These are phyloP conservation scores for Cicer judaicum DNA, from an alignment of 306 rosid genomes.

Conservation along the genomic window DNA sequence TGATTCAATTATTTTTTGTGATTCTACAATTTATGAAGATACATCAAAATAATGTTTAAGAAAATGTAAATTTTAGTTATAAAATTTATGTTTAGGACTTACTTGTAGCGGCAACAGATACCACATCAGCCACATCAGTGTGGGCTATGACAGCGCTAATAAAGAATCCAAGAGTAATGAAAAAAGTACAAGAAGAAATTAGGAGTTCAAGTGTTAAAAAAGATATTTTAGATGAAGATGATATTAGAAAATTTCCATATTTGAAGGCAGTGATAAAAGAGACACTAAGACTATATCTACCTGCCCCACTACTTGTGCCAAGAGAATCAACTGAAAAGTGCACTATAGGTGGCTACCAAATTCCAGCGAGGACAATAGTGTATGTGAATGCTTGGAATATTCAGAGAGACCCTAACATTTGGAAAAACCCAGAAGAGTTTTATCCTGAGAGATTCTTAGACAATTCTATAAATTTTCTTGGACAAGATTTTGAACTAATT, in stretches of 20 bases:
- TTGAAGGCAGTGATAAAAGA: slow-evolving; percentile 27
- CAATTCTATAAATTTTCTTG: background rate
- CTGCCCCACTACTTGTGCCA: background rate
- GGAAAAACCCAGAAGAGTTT: background rate
- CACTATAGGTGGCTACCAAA: background rate
- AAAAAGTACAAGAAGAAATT: slow-evolving; percentile 13
- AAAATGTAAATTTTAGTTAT: too few relatives aligned
- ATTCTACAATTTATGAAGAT: too few relatives aligned
- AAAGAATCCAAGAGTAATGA: slow-evolving; percentile 10
- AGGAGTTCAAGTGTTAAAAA: background rate
- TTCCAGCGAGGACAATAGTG: slow-evolving; percentile 5
- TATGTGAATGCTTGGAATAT: background rate
- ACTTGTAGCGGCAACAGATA: slow-evolving; percentile 2
- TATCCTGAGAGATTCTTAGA: background rate
- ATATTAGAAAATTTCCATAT: slow-evolving; percentile 35
- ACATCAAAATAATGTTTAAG: too few relatives aligned
- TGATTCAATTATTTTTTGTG: too few relatives aligned
- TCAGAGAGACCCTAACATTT: background rate
- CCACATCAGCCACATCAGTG: slow-evolving; percentile 19
- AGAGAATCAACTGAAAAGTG: background rate
- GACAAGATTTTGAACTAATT: slow-evolving; percentile 7
- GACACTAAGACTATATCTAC: background rate
- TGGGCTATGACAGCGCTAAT: slow-evolving; percentile 6
- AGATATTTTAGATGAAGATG: slow-evolving; percentile 29
- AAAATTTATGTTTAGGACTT: background rate